Percentiles rank a stretch among this genome's conserved stretches.
Evolutionary conservation across 2,329 filamentous ascomycete species (phyloP).

Genomic region (Claviceps humidiphila): DNA sequence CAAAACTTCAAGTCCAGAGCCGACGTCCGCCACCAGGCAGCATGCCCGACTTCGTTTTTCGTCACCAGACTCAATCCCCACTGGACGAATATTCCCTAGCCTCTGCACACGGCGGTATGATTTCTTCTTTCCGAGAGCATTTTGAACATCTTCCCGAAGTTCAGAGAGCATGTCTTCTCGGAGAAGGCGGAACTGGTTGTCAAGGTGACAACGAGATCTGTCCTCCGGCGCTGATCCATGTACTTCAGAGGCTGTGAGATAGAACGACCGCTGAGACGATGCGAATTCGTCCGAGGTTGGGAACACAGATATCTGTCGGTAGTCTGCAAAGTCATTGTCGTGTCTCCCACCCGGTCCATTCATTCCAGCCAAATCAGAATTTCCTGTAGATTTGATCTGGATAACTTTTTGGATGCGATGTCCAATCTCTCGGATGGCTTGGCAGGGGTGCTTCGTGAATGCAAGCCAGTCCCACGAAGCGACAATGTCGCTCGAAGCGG

Average conservation of each 20-base stretch:
- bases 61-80: background rate
- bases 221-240: constrained; percentile 23
- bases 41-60: background rate
- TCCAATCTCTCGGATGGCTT: constrained; percentile 14
- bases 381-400: constrained; percentile 14
- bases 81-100: constrained; percentile 20
- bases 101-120: constrained; percentile 13
- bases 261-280: constrained; percentile 39
- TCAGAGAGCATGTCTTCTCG: constrained; percentile 59
- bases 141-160: constrained; percentile 39
- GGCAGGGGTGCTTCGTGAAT: constrained; percentile 13
- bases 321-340: constrained; percentile 56
- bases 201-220: constrained; percentile 33
- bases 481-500: background rate
- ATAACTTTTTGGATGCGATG: constrained; percentile 28
- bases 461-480: constrained; percentile 12
- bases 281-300: constrained; percentile 54
- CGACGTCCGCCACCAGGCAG: background rate
- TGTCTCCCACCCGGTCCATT: constrained; percentile 59
- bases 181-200: constrained; percentile 59
- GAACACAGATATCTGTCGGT: constrained; percentile 46
- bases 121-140: background rate
- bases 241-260: constrained; percentile 29
- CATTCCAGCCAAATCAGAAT: constrained; percentile 5
- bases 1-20: background rate